Base-by-base conservation (phyloP, 345 rosid species). In the Orychophragmus violaceus region DNA sequence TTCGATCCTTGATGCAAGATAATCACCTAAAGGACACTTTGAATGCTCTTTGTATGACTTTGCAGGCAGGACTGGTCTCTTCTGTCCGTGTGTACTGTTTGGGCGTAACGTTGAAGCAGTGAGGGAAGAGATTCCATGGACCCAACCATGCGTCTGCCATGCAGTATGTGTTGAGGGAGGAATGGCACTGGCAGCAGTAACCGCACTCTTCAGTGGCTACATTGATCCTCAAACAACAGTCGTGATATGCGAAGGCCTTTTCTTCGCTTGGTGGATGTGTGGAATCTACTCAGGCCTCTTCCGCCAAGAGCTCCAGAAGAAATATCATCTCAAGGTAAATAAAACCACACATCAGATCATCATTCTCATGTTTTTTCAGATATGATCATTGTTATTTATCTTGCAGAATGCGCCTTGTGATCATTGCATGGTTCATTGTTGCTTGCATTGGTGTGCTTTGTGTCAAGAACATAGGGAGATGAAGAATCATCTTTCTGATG, bases 391-490 rank as follows among this genome's bases (percentile, higher is more conserved):
- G 42, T 66, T 32, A 24, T 22, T 48, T 24, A 19, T 11, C 8
- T 42, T 77, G 83, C 80, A 89, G 98, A 76, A 86, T 68, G 83
- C 96, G 0, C 97, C 96, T 0, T 93, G 97, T 35, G 87, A 87
- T 49, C 94, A 89, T 5, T 87, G 96, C 75, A 50, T 84, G 64
- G 97, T 87, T 50, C 96, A 92, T 52, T 87, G 95, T 61, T 87
- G 89, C 76, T 53, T 92, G 79, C 95, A 92, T 16, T 87, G 95
- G 93, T 87, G 95, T 69, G 98, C 98, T 5, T 45, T 93, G 72
- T 90, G 98, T 67, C 96, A 93, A 67, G 97, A 93, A 77, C 91
- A 86, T 70, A 81, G 97, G 33, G 96, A 93, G 84, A 86, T 86
- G 90, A 93, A 48, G 84, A 88, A 84, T 80, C 96, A 81, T 79